These are phyloP conservation scores for Lizonia empirigonia DNA, from an alignment of 2,329 filamentous ascomycete species.

Conservation along the genomic window DNA sequence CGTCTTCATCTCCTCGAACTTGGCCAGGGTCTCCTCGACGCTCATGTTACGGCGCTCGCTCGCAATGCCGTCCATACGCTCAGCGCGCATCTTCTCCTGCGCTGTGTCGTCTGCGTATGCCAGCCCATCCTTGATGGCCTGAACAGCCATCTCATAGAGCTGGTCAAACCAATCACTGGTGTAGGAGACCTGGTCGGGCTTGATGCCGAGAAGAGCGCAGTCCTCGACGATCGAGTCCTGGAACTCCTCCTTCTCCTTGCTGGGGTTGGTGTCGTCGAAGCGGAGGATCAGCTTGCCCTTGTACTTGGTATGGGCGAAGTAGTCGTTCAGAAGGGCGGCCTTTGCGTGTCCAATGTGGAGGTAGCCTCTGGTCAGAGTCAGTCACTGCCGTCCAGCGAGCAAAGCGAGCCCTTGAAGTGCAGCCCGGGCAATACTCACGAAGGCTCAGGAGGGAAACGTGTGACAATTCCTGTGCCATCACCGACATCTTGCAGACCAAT, in stretches of 20 bases:
- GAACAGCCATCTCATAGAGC: constrained; percentile 82
- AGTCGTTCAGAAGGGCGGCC: constrained; percentile 90
- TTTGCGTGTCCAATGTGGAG: constrained; percentile 97
- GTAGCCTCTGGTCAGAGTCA: constrained; percentile 63
- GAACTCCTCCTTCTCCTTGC: constrained; percentile 96
- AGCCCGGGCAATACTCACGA: constrained; percentile 61
- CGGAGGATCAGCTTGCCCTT: constrained; percentile 88
- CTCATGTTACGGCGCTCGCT: constrained; percentile 79
- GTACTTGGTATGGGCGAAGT: constrained; percentile 93
- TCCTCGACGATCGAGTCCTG: constrained; percentile 94
- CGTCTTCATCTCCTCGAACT: constrained; percentile 92
- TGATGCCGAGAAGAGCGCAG: constrained; percentile 87
- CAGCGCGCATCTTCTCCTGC: constrained; percentile 82
- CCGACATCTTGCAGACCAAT: constrained; percentile 84
- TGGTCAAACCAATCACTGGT: constrained; percentile 96
- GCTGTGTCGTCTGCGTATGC: constrained; percentile 96
- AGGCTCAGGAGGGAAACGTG: constrained; percentile 91
- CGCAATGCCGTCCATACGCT: constrained; percentile 83
- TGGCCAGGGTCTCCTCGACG: constrained; percentile 81
- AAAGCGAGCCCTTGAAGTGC: neutral
- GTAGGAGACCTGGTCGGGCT: constrained; percentile 83
- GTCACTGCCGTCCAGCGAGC: neutral
- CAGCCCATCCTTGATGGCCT: constrained; percentile 82
- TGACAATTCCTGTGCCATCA: constrained; percentile 76
- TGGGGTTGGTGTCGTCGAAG: constrained; percentile 96